Conservation (phyloP, 1,284 basidiomycete species). For the Pseudozyma thailandica region DNA sequence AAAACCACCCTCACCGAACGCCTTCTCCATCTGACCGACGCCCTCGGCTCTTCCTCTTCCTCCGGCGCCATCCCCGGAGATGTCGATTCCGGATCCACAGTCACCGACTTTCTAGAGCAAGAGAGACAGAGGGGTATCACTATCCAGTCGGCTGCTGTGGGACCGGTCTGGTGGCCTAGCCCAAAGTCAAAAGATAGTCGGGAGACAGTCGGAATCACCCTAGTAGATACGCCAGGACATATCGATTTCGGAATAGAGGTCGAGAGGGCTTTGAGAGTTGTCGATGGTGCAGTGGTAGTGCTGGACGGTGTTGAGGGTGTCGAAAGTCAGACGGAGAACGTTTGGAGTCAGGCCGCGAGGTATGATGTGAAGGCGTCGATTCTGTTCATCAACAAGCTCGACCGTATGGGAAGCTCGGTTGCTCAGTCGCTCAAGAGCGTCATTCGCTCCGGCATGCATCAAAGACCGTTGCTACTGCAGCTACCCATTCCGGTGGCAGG, state of each 20-base stretch:
- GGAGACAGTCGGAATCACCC: conserved; percentile 76
- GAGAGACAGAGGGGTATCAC: conserved; percentile 90
- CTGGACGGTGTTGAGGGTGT: conserved; percentile 91
- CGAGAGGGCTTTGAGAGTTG: conserved; percentile 86
- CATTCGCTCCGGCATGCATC: conserved; percentile 76
- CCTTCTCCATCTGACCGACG: conserved; percentile 80
- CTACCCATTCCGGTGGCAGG: conserved; percentile 79
- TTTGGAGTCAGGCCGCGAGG: conserved; percentile 86
- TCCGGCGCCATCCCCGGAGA: conserved; percentile 73
- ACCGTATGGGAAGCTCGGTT: conserved; percentile 83
- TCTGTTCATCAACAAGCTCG: conserved; percentile 87
- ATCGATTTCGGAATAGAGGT: conserved; percentile 95
- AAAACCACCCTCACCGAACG: conserved; percentile 92
- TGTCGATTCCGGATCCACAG: conserved; percentile 88
- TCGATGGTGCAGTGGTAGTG: conserved; percentile 86
- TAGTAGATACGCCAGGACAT: conserved; percentile 90
- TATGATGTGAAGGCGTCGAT: conserved; percentile 81
- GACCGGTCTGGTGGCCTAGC: conserved; percentile 79
- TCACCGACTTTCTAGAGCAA: conserved; percentile 87
- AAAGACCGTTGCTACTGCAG: conserved; percentile 77
- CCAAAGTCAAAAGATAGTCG: conserved; percentile 49
- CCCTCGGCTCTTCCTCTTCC: conserved; percentile 71
- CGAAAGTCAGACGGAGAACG: conserved; percentile 86
- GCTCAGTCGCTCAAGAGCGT: conserved; percentile 77
- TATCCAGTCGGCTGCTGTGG: conserved; percentile 87